Evolutionary conservation across 2,329 filamentous ascomycete genomes (phyloP), one percentile per base, ranked within the genome.

Genomic region (Magnaporthiopsis poae): DNA sequence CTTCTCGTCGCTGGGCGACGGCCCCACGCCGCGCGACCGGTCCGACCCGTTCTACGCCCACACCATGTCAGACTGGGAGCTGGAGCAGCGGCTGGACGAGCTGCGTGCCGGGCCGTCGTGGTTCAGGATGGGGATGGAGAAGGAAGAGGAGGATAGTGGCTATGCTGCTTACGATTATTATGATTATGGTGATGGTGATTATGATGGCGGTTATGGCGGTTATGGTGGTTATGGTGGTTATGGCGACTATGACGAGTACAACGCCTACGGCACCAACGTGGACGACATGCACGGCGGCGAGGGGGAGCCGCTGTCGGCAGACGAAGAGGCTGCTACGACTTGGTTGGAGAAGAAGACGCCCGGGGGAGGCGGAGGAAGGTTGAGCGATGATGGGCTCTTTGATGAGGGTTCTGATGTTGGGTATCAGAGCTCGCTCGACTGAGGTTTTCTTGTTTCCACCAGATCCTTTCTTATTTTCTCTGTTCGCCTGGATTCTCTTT

Each of bases 1-100:
- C 36, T 65, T 61, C 56, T 65, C 60, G 13, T 27, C 56, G 3
- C 36, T 62, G 25, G 64, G 25, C 35, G 60, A 65, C 64, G 64
- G 59, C 7, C 39, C 46, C 1, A 61, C 31, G 61, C 61, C 59
- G 9, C 64, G 64, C 35, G 64, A 65, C 60, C 36, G 61, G 60
- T 61, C 59, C 12, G 64, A 65, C 39, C 64, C 64, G 7, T 65
- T 65, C 56, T 65, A 65, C 60, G n/a, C 60, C 18, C 64, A 65
- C 35, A 33, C 31, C 35, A 4, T 65, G 7, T 61, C 59, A 11
- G 64, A 65, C 2, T 31, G 35, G 64, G 64, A 61, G 33, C 60
- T 65, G n/a, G 64, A 65, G 64, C 35, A 61, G 64, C 60, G 63
- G 2, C 52, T 64, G 13, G 29, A 65, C 12, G 64, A 60, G 64